Base-by-base conservation (phyloP, 345 rosid genomes). In the Atalantia buxifolia region DNA sequence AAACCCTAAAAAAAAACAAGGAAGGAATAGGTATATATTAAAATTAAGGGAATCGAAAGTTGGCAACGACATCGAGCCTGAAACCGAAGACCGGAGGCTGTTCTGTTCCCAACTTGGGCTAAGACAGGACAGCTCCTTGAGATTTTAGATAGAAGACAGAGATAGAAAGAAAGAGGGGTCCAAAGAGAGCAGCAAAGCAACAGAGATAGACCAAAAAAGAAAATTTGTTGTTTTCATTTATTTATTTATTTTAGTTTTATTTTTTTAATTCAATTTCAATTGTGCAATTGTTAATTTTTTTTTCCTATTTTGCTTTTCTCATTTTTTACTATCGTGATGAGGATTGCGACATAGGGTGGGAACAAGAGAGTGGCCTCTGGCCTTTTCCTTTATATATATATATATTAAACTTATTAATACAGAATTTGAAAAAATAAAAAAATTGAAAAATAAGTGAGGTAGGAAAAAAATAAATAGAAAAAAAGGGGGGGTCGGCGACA, bases 101-200 rank as follows among this genome's bases (percentile, higher is more conserved):
- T 81, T 85, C 80, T 74, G 74, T 81, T 85, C 80, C 73, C 25
- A 79, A 83, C 80, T 55, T 81, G 86, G 79, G 78, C 83, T 50
- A 50, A 50, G 56, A 50, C 22, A 76, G 71, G 84, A 85, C 83
- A 84, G 89, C 83, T 81, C 59, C 72, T 66, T 7, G 76, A 85
- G 92, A 88, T 85, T 90, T 85, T 84, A 83, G 85, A 83, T 86
- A 82, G 82, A 81, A 74, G 82, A 50, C 13, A 38, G 70, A 80
- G 76, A 77, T 79, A 77, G 72, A 88, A 73, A 79, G 70, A 82
- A 78, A 81, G 83, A 85, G 77, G 79, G 86, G 60, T 83, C 88
- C 68, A 81, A 82, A 6, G 22, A 50, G 56, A 18, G 22, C 56
- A 50, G 22, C 56, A 50, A 57, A 68, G 79, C 28, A 31, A 64